A percentile compares a stretch with the other conserved stretches of the same genome.
Evolutionary conservation across 148 eudicot genomes (phyloP).

Genomic region (Drosera capensis): DNA sequence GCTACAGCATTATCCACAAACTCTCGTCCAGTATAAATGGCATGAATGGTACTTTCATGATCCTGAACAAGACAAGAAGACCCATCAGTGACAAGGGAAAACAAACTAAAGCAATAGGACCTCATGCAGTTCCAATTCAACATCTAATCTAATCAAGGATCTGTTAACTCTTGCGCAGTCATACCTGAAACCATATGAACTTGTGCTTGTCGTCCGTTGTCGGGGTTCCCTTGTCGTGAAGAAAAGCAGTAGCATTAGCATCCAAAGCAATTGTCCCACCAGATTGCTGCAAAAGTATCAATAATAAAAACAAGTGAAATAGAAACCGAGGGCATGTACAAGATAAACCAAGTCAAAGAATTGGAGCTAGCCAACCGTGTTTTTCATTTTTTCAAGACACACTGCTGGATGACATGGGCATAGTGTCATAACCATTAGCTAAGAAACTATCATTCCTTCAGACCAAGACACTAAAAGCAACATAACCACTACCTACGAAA

Average conservation of each 20-base stretch:
- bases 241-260: constrained; percentile 80
- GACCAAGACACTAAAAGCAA: too few species aligned
- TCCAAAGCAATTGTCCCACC: constrained; percentile 71
- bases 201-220: constrained; percentile 70
- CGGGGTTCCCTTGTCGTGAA: constrained; percentile 52
- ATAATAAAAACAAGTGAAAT: background rate
- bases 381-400: too few species aligned
- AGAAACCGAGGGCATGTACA: background rate
- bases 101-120: background rate
- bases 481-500: too few species aligned
- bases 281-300: constrained; percentile 41
- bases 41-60: constrained; percentile 65
- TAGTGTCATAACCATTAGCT: too few species aligned
- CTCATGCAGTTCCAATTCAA: background rate
- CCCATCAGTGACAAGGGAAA: background rate
- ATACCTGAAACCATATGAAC: constrained; percentile 77
- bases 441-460: too few species aligned
- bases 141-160: background rate
- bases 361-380: too few species aligned
- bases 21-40: constrained; percentile 69
- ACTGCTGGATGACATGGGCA: too few species aligned
- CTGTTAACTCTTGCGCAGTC: background rate
- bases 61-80: constrained; percentile 31
- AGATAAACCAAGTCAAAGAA: background rate
- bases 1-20: constrained; percentile 48